These are phyloP conservation scores for Boletus vinaceobasis DNA, from an alignment of 768 basidiomycete species.

Conservation along the genomic window DNA sequence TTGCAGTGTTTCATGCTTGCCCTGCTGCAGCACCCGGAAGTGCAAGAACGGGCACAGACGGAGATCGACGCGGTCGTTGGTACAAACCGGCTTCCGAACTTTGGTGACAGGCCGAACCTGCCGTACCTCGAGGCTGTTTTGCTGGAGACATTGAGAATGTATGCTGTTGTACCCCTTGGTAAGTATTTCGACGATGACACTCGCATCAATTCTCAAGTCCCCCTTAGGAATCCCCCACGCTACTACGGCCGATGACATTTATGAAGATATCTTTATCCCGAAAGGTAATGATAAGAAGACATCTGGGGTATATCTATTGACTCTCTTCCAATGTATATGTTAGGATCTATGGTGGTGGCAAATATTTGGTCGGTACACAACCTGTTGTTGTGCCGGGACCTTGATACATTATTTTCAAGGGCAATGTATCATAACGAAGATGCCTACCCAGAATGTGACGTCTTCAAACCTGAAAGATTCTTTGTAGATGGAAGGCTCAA, in stretches of 20 bases:
- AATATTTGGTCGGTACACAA: constrained; percentile 19
- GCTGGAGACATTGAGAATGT: constrained; percentile 23
- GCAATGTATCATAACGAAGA: constrained; percentile 11
- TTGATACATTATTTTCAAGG: constrained; percentile 9
- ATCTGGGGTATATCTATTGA: not conserved
- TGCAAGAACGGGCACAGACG: constrained; percentile 29
- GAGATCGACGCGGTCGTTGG: constrained; percentile 33
- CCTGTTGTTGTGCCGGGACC: not conserved
- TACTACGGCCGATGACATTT: constrained; percentile 19
- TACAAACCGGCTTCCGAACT: constrained; percentile 22
- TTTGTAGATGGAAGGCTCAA: constrained; percentile 13
- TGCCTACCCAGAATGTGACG: constrained; percentile 17
- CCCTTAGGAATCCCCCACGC: constrained; percentile 15
- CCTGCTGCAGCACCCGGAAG: constrained; percentile 31
- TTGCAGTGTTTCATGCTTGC: constrained; percentile 29
- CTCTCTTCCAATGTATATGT: not conserved
- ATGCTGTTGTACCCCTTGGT: constrained; percentile 17
- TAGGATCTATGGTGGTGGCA: constrained; percentile 18
- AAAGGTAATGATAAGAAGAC: constrained; percentile 13
- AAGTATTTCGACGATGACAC: not conserved
- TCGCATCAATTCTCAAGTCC: not conserved
- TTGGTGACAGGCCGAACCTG: constrained; percentile 20
- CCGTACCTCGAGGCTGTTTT: constrained; percentile 29
- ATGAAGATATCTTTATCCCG: constrained; percentile 20
- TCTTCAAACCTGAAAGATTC: constrained; percentile 34